A percentile compares a stretch with the other conserved stretches of the same genome.
These are phyloP conservation scores for Chloris gayana DNA, from an alignment of 176 grass and related monocot species.

Conservation along the genomic window DNA sequence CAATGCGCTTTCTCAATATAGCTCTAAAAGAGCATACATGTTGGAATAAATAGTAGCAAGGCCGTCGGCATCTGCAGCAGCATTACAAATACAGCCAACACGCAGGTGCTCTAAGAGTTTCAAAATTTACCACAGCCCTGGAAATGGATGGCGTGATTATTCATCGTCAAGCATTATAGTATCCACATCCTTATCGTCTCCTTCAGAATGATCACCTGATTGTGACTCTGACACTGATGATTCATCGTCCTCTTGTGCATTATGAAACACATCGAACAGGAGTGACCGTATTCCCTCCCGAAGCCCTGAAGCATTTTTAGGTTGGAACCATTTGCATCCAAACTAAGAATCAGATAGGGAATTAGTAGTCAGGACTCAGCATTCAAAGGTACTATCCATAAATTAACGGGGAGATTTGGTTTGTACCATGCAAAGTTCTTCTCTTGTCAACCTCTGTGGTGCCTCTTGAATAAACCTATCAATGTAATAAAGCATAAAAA, in stretches of 20 bases:
- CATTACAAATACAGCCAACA: not conserved
- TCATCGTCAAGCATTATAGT: conserved; percentile 10
- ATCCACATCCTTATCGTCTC: not conserved
- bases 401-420: not conserved
- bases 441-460: conserved; percentile 42
- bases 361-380: conserved; percentile 11
- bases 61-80: not conserved
- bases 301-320: conserved; percentile 41
- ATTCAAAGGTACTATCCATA: not conserved
- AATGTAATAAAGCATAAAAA: conserved; percentile 67
- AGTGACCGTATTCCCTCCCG: conserved; percentile 33
- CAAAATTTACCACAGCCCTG: no score
- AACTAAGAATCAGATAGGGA: conserved; percentile 47
- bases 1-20: not conserved
- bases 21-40: not conserved
- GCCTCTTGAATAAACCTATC: conserved; percentile 63
- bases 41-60: not conserved
- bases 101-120: not conserved
- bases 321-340: conserved; percentile 56
- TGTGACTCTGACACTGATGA: conserved; percentile 3
- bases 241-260: conserved; percentile 6
- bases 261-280: conserved; percentile 46
- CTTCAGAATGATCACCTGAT: conserved; percentile 20
- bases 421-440: conserved; percentile 48
- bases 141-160: not conserved